A percentile compares a stretch with the other conserved stretches of the same genome.
These are phyloP conservation scores for Penicillium paradoxum DNA, from an alignment of 495 filamentous ascomycete species.

Conservation along the genomic window DNA sequence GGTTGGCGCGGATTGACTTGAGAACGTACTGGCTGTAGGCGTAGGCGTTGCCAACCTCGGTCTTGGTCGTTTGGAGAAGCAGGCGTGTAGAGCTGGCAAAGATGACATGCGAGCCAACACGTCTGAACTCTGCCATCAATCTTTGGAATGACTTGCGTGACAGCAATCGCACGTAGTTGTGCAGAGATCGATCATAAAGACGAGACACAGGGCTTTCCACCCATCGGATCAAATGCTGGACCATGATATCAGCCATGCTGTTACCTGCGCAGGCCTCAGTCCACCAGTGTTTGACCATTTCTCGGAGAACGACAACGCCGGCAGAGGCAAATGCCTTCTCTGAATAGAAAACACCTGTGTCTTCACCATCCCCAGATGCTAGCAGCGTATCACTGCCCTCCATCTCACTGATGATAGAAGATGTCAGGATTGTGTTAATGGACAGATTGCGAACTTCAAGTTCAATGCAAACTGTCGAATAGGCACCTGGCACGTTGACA, in stretches of 20 bases:
- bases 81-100: conserved; percentile 87
- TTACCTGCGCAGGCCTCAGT: conserved; percentile 86
- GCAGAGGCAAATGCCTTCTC: conserved; percentile 93
- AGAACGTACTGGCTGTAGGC: conserved; percentile 96
- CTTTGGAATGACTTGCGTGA: conserved; percentile 94
- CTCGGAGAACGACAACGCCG: conserved; percentile 79
- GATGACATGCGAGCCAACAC: conserved; percentile 89
- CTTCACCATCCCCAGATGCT: conserved; percentile 56
- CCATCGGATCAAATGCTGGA: conserved; percentile 96
- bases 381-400: conserved; percentile 70
- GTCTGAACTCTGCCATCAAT: conserved; percentile 93
- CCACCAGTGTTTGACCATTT: conserved; percentile 99
- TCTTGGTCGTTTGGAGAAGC: conserved; percentile 91
- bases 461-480: conserved; percentile 95
- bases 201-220: conserved; percentile 86
- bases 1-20: conserved; percentile 91
- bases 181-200: conserved; percentile 91
- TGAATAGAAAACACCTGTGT: conserved; percentile 66
- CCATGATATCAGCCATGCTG: conserved; percentile 95
- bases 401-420: conserved; percentile 94
- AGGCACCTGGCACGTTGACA: conserved; percentile 87
- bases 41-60: conserved; percentile 93
- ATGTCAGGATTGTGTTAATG: conserved; percentile 96
- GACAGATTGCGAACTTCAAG: conserved; percentile 88
- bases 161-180: conserved; percentile 98